Base-by-base conservation (phyloP, 257 asterid genomes). In the Nyctanthes arbortristis region DNA sequence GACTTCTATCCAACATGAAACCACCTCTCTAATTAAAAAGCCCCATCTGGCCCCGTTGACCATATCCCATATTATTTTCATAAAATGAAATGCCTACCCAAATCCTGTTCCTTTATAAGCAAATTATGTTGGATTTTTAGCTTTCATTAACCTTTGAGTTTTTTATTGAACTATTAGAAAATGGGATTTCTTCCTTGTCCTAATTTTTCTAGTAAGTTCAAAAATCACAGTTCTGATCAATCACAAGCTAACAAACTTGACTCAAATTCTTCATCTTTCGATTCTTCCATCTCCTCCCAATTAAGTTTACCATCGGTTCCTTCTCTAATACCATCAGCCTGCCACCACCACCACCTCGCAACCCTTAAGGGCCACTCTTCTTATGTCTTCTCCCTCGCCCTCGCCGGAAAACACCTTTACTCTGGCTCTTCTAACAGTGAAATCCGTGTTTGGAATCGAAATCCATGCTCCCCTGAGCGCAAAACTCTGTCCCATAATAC, bases 291-390 rank as follows among this genome's bases (percentile, higher is more conserved):
- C 16, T 32, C 77, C 6, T 87, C 92, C 10, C 97, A 86, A 61
- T 77, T 76, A 12, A 90, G 97, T 39, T 81, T 88, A 75, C 90
- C 88, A 3, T 82, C 91, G 2, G 77, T 90, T 57, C 93, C 84
- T 63, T 90, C 97, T 43, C 81, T 90, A 28, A 80, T 86, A 28
- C 80, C 84, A 8, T 60, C 84, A 74, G 54, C 73, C 60, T 5
- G n/a, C 58, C 74, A 64, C 74, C 78, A 64, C 74, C 78, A 72
- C 78, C 70, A 79, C 72, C 3, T 71, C 9, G 78, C 85, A 80
- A 85, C 92, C 31, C 82, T 88, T 20, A 79, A 76, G 37, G 80
- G 81, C 72, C 87, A 82, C 81, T 72, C 83, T 36, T 72, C 90
- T 56, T 74, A 71, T 63, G 31, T 90, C 0, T 88, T 84, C 83